Base-by-base conservation (phyloP, 495 filamentous ascomycete species). In the Aspergillus affinis region DNA sequence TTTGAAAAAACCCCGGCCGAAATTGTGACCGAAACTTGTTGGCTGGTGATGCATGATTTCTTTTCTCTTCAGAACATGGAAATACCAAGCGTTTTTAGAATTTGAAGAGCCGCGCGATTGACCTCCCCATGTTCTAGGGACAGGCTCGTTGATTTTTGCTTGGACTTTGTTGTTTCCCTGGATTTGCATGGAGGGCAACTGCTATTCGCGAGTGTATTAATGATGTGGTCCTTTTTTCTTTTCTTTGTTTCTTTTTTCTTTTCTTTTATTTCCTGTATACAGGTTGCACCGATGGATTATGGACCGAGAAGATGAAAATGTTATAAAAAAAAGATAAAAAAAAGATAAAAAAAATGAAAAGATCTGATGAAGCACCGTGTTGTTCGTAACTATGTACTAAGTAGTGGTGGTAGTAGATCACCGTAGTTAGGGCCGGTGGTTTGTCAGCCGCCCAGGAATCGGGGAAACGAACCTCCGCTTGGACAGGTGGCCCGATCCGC, bases 401-500 rank as follows among this genome's bases (percentile, higher is more conserved):
- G 29, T 30, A 30, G 29, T 4, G 8, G 29, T 30, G 29, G 29
- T 30, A 30, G 18, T 48, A 6, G n/a, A 18, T n/a, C 19, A 41
- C 12, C n/a, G 1, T 18, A 41, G 52, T 19, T 10, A 30, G 12
- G 45, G 27, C 32, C 4, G 27, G 45, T 51, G 6, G 18, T 21
- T 54, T 9, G n/a, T 27, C 9, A 29, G 44, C 19, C 48, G 29
- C 6, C 13, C 54, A 19, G 21, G 21, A 6, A 23, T 72, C 71
- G 74, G 74, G 61, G 66, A 69, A 78, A 78, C 70, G 67, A 75
- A 75, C 61, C 71, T 73, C 74, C 72, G 75, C 72, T 64, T 65
- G 68, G 74, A 70, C 75, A 78, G 72, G 75, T 78, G 75, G 74
- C 75, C 74, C 65, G 67, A 72, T 67, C 58, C 62, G 41, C 44